Conservation (phyloP, 2,329 filamentous ascomycete genomes). For the Beauveria bassiana region DNA sequence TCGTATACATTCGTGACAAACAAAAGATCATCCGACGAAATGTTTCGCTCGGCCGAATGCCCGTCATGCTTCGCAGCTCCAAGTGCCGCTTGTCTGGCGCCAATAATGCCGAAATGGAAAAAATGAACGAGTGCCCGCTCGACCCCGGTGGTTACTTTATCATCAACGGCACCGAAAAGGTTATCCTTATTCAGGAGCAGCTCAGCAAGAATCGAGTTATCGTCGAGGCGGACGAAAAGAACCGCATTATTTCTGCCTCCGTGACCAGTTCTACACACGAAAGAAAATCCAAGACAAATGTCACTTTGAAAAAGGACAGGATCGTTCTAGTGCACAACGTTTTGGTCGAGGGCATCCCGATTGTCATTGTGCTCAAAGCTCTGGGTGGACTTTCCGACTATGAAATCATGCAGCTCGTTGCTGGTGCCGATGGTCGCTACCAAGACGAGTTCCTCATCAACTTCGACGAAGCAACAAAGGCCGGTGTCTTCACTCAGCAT, state of each 20-base stretch:
- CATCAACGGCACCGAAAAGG: constrained; percentile 95
- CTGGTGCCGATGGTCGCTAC: constrained; percentile 78
- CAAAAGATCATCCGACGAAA: constrained; percentile 66
- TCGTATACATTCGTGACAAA: constrained; percentile 79
- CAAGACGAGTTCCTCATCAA: constrained; percentile 95
- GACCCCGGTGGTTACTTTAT: constrained; percentile 98
- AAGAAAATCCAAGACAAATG: constrained; percentile 95
- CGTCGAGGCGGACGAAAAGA: constrained; percentile 87
- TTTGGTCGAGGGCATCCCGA: constrained; percentile 85
- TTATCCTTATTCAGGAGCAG: constrained; percentile 97
- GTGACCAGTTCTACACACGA: constrained; percentile 98
- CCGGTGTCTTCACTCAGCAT: constrained; percentile 83
- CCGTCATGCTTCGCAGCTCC: constrained; percentile 93
- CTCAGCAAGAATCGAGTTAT: constrained; percentile 99
- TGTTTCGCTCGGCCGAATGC: constrained; percentile 81
- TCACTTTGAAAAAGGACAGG: constrained; percentile 86
- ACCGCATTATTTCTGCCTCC: constrained; percentile 87
- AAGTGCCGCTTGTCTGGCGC: constrained; percentile 83
- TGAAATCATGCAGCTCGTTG: constrained; percentile 86
- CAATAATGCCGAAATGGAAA: constrained; percentile 79
- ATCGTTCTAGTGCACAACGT: constrained; percentile 91
- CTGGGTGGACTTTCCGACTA: constrained; percentile 91
- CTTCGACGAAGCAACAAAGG: constrained; percentile 83
- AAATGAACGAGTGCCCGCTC: constrained; percentile 89
- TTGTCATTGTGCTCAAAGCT: constrained; percentile 87